Percentiles rank a stretch among this genome's conserved stretches.
phyloP scores from a whole-genome alignment of 352 stramenopile genomes.

The Phytopythium sindhum region DNA sequence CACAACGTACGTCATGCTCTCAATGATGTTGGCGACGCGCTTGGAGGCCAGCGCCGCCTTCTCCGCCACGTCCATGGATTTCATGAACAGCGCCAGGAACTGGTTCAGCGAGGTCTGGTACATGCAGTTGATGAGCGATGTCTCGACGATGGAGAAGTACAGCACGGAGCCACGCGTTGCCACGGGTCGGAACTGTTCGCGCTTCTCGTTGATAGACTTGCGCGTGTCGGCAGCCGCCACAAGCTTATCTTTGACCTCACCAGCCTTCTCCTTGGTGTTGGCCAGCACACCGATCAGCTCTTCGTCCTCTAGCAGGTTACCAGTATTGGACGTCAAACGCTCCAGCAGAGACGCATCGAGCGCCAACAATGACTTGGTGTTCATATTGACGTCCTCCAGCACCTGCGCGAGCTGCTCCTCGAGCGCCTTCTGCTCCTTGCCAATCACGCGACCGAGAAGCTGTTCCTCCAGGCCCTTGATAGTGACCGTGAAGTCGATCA shows the following conservation, averaged over 20 bases:
- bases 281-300: conserved; percentile 97
- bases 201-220: conserved; percentile 97
- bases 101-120: conserved; percentile 98
- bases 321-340: conserved; percentile 95
- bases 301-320: conserved; percentile 98
- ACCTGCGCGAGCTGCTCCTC: conserved; percentile 99
- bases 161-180: conserved; percentile 96
- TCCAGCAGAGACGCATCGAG: conserved; percentile 96
- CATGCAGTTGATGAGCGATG: conserved; percentile 98
- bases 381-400: conserved; percentile 97
- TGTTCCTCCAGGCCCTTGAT: conserved; percentile 97
- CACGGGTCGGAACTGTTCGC: conserved; percentile 97
- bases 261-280: conserved; percentile 98
- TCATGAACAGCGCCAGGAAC: conserved; percentile 98
- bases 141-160: conserved; percentile 99
- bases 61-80: conserved; percentile 96
- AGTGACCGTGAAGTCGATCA: conserved; percentile 99
- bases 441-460: conserved; percentile 96
- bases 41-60: conserved; percentile 97
- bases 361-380: conserved; percentile 96
- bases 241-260: conserved; percentile 98
- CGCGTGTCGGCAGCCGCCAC: conserved; percentile 95
- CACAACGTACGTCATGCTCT: conserved; percentile 98
- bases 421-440: conserved; percentile 96
- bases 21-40: conserved; percentile 98